Percentiles rank a stretch among this genome's conserved stretches.
Conservation (phyloP, 768 basidiomycete species). For the Collybia nuda region DNA sequence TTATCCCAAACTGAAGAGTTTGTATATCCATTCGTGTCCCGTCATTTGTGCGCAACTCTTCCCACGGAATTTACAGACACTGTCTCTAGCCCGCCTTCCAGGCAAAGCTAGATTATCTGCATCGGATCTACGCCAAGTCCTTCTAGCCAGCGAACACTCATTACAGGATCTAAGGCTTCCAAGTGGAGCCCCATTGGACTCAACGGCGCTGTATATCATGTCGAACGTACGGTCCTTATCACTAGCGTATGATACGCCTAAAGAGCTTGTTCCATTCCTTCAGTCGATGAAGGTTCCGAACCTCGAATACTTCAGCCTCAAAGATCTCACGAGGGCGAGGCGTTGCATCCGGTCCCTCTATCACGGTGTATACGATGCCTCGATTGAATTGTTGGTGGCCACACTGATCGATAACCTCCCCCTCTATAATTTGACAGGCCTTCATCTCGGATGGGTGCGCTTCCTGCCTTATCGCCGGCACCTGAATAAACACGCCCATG, state of each 20-base stretch:
- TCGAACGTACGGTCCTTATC: slow-evolving; percentile 3
- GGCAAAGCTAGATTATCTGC: neutral
- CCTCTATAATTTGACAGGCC: neutral
- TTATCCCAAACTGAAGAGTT: neutral
- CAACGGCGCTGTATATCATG: neutral
- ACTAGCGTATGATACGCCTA: neutral
- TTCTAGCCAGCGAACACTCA: neutral
- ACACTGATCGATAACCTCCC: slow-evolving; percentile 4
- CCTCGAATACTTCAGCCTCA: slow-evolving; percentile 2
- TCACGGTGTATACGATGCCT: neutral
- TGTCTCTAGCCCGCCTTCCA: neutral
- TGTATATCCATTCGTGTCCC: neutral
- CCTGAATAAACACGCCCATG: neutral
- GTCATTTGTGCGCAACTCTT: neutral
- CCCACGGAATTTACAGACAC: neutral
- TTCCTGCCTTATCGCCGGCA: slow-evolving; percentile 3
- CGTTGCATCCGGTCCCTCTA: neutral
- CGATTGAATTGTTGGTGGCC: neutral
- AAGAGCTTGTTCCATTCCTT: slow-evolving; percentile 1
- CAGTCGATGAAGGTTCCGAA: slow-evolving; percentile 5
- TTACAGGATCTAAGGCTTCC: neutral
- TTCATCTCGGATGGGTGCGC: slow-evolving; percentile 4
- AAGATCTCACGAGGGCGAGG: neutral
- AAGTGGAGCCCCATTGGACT: neutral
- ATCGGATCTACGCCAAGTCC: neutral